phyloP scores from a whole-genome alignment of 2,329 filamentous ascomycete genomes.

The Beauveria asiatica region DNA sequence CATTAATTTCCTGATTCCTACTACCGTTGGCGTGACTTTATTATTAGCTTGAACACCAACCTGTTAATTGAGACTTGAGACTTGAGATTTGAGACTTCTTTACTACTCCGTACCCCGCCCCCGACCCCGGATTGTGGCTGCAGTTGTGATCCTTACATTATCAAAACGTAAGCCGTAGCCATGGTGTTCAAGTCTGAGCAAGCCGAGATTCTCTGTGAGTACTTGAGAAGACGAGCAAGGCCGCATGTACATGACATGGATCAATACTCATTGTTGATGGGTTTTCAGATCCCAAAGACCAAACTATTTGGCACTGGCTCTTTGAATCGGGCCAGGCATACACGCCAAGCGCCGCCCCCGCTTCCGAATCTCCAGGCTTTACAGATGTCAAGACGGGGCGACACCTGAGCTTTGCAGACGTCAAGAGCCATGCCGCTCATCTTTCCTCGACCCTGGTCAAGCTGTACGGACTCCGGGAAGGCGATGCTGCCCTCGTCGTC shows the following conservation, averaged over 20 bases:
- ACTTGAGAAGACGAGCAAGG: background rate
- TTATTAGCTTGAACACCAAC: too few relatives aligned
- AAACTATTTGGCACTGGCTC: conserved; percentile 54
- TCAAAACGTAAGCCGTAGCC: background rate
- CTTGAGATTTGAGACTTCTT: too few relatives aligned
- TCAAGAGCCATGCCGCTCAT: conserved; percentile 48
- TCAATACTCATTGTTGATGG: background rate
- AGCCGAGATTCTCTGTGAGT: conserved; percentile 4
- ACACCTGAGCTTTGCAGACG: conserved; percentile 46
- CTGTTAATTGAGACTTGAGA: too few relatives aligned
- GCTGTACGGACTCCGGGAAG: conserved; percentile 43
- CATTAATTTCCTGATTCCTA: too few relatives aligned
- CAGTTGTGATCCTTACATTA: background rate
- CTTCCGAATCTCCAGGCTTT: conserved; percentile 38
- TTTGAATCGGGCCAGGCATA: conserved; percentile 46
- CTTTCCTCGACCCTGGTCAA: conserved; percentile 52
- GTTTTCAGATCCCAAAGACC: conserved; percentile 38
- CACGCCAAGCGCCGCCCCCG: background rate
- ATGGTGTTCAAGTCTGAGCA: conserved; percentile 10
- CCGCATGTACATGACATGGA: background rate
- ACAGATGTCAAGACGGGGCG: conserved; percentile 52
- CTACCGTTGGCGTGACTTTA: too few relatives aligned
- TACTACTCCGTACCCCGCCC: too few relatives aligned
- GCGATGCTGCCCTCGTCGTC: conserved; percentile 53
- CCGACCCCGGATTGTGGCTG: background rate